phyloP scores from a whole-genome alignment of 306 rosid species.

The Oxytropis ochrocephala region DNA sequence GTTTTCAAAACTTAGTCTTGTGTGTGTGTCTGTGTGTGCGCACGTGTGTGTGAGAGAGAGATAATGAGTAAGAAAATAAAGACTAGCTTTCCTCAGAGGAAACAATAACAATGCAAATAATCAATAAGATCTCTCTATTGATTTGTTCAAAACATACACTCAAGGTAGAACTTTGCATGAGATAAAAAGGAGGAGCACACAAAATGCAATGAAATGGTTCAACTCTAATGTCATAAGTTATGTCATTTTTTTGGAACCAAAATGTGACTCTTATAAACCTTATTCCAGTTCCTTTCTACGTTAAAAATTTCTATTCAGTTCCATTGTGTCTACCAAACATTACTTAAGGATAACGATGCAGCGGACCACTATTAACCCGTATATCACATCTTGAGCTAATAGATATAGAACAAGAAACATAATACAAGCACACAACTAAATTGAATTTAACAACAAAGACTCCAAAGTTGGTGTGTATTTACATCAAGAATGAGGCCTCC shows the following conservation, averaged over 20 bases:
- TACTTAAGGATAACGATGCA: not conserved
- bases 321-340: not conserved
- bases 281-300: not conserved
- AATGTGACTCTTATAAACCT: not conserved
- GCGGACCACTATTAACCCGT: not conserved
- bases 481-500: slow-evolving; percentile 89
- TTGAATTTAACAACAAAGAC: slow-evolving; percentile 9
- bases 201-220: too few species aligned
- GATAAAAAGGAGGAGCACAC: too few species aligned
- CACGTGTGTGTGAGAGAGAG: too few species aligned
- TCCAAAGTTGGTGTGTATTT: slow-evolving; percentile 32
- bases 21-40: too few species aligned
- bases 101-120: not conserved
- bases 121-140: too few species aligned
- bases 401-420: not conserved
- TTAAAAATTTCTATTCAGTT: not conserved
- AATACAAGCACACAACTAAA: not conserved
- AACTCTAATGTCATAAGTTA: not conserved
- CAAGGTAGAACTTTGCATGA: too few species aligned
- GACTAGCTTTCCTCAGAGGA: not conserved
- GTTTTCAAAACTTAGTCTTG: too few species aligned
- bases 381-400: not conserved
- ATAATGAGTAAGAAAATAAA: not conserved
- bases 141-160: too few species aligned
- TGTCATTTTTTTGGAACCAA: not conserved